Evolutionary conservation across 225 moss, liverwort and hornwort genomes (phyloP), one percentile per base, ranked within the genome.

Genomic region (Physcomitrium patens): DNA sequence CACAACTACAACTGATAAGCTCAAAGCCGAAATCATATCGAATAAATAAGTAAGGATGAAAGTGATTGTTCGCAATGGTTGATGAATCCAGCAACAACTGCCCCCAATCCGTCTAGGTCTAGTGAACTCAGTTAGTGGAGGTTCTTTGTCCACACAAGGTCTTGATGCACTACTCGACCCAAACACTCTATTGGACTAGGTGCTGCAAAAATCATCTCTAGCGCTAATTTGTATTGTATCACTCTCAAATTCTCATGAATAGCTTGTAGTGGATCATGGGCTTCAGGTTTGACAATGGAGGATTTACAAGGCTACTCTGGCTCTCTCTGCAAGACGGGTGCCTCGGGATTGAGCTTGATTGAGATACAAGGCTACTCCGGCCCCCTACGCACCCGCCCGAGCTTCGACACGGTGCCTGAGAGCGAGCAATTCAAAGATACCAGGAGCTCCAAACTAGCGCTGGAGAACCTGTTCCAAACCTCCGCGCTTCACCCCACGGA

Each of bases 341-440:
- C 80, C 43, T 71, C 76, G 7, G 71, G 71, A 8, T 66, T 76
- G 53, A 60, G 71, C 31, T 22, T 71, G 47, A 67, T 48, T 22
- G 80, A 81, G 47, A 45, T 77, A 1, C 73, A 73, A 11, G 77
- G 81, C 55, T 60, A 81, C 57, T 77, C 80, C 1, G 51, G 83
- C 13, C 58, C 79, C 14, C 46, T 76, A 44, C 75, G 74, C 68
- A 69, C 51, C 42, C 75, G 75, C 27, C 84, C 84, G 15, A 81
- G 67, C 71, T 81, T 82, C 71, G 87, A 81, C 48, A 1, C 87
- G 9, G 79, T 82, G 48, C 81, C 84, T n/a, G 87, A 87, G 73
- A 78, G 70, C 70, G 79, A 81, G 70, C 84, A 72, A 24, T 82
- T 63, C 75, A 81, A 70, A 13, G 84, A 81, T 44, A 65, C 63